A percentile compares a stretch with the other conserved stretches of the same genome.
Evolutionary conservation across 1,139 yeast genomes (phyloP).

Genomic region (Saccharomycopsis crataegensis): DNA sequence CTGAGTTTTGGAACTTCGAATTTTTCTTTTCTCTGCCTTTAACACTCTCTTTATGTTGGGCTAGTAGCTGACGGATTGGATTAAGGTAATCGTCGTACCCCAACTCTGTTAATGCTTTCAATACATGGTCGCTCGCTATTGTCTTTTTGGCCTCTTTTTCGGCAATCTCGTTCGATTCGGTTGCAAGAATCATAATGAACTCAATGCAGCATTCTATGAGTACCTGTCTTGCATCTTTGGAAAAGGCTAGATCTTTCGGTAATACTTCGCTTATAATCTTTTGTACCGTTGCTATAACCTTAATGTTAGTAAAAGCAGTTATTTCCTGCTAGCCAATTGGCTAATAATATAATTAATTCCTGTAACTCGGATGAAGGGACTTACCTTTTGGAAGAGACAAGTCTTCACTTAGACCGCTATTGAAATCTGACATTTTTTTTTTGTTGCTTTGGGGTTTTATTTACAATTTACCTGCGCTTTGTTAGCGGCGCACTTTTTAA

Average conservation of each 20-base stretch:
- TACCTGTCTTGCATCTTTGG: slow-evolving; percentile 93
- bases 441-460: background rate
- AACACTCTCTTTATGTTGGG: slow-evolving; percentile 80
- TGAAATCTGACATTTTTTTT: slow-evolving; percentile 17
- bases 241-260: slow-evolving; percentile 78
- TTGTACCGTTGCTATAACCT: slow-evolving; percentile 76
- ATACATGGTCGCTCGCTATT: slow-evolving; percentile 92
- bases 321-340: background rate
- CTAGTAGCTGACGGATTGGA: slow-evolving; percentile 70
- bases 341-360: too few relatives aligned
- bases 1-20: slow-evolving; percentile 89
- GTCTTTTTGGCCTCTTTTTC: slow-evolving; percentile 95
- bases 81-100: slow-evolving; percentile 85
- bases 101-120: slow-evolving; percentile 79
- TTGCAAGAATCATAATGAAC: slow-evolving; percentile 87
- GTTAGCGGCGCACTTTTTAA: too few relatives aligned
- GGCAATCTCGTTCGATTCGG: slow-evolving; percentile 93
- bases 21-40: slow-evolving; percentile 88
- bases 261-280: slow-evolving; percentile 86
- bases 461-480: too few relatives aligned
- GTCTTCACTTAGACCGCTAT: slow-evolving; percentile 24
- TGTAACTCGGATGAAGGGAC: slow-evolving; percentile 7
- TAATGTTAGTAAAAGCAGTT: slow-evolving; percentile 2
- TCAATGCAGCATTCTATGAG: slow-evolving; percentile 94
- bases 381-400: slow-evolving; percentile 29